These are phyloP conservation scores for Irpex rosettiformis DNA, from an alignment of 1,284 basidiomycete species.

Conservation along the genomic window DNA sequence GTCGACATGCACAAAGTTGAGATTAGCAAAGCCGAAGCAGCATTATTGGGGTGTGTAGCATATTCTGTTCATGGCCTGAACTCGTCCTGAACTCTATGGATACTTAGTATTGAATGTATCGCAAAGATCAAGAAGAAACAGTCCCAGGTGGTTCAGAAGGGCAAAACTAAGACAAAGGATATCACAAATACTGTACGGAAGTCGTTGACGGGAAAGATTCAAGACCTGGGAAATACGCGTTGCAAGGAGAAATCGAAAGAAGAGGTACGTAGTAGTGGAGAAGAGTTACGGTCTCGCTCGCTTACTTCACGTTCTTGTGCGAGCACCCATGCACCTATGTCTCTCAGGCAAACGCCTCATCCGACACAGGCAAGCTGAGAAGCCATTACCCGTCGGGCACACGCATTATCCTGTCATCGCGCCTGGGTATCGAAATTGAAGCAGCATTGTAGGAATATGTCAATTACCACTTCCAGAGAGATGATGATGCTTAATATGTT, in stretches of 20 bases:
- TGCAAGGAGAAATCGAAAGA: background rate
- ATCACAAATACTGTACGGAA: background rate
- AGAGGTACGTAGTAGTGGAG: background rate
- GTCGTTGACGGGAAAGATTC: background rate
- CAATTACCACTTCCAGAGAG: background rate
- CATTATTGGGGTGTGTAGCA: conserved; percentile 46
- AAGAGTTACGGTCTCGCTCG: no score
- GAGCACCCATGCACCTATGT: no score
- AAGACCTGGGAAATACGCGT: background rate
- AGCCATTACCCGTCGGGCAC: background rate
- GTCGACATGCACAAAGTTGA: conserved; percentile 62
- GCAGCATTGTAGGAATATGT: background rate
- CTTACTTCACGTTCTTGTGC: no score
- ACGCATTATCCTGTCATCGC: conserved; percentile 1
- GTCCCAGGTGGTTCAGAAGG: conserved; percentile 24
- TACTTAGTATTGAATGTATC: conserved; percentile 44
- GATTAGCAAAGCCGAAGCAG: conserved; percentile 56
- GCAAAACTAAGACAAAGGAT: conserved; percentile 25
- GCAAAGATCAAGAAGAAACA: conserved; percentile 42
- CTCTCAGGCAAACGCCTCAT: background rate
- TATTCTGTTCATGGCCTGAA: background rate
- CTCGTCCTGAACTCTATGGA: no score
- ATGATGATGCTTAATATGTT: background rate
- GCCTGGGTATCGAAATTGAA: background rate
- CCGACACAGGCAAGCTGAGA: background rate